phyloP scores from a whole-genome alignment of 495 filamentous ascomycete genomes.

The Penicillium mononematosum region DNA sequence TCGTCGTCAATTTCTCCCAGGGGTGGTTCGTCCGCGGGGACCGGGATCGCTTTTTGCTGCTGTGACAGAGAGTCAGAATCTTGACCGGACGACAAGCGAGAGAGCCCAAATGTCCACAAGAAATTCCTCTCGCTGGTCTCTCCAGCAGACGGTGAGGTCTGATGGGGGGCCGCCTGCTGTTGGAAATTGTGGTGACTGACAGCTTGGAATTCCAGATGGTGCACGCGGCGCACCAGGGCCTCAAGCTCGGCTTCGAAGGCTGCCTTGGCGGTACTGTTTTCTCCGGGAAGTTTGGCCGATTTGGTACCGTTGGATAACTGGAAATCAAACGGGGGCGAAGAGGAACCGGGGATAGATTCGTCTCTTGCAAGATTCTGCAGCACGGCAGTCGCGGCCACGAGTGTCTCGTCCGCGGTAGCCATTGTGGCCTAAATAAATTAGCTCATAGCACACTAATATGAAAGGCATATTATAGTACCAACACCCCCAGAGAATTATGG shows the following conservation, averaged over 20 bases:
- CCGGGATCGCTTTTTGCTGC: slow-evolving; percentile 40
- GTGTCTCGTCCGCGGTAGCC: slow-evolving; percentile 58
- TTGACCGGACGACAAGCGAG: slow-evolving; percentile 39
- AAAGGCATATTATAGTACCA: not conserved
- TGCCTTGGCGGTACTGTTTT: slow-evolving; percentile 59
- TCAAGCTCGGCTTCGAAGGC: slow-evolving; percentile 70
- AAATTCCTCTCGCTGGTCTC: slow-evolving; percentile 43
- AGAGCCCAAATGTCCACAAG: slow-evolving; percentile 41
- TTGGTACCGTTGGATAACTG: slow-evolving; percentile 44
- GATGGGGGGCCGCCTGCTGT: slow-evolving; percentile 44
- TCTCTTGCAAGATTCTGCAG: slow-evolving; percentile 61
- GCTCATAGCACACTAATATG: not conserved
- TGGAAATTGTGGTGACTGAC: slow-evolving; percentile 50
- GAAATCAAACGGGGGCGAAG: slow-evolving; percentile 43
- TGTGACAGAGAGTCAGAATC: slow-evolving; percentile 43
- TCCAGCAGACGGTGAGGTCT: slow-evolving; percentile 53
- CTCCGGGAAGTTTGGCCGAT: slow-evolving; percentile 62
- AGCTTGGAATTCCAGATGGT: slow-evolving; percentile 66
- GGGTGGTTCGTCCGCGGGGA: slow-evolving; percentile 23
- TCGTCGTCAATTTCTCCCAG: slow-evolving; percentile 42
- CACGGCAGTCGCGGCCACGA: slow-evolving; percentile 61
- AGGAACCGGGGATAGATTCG: slow-evolving; percentile 38
- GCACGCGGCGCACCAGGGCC: slow-evolving; percentile 63
- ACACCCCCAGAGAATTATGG: not conserved
- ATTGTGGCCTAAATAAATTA: slow-evolving; percentile 46